Base-by-base conservation (phyloP, 345 rosid species). In the Lepidium sativum region DNA sequence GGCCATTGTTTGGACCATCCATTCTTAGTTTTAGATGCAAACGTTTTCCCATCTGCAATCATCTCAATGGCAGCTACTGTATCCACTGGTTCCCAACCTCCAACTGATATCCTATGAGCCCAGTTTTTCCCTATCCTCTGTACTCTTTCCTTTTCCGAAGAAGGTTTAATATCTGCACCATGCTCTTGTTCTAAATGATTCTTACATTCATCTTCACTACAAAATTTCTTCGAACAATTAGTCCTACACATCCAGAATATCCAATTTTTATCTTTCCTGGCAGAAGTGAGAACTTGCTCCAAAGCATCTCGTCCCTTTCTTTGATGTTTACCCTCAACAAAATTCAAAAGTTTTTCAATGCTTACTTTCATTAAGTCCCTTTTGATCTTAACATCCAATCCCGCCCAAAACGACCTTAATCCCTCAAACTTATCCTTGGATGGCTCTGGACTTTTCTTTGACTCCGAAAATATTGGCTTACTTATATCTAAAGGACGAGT, bases 81-180 rank as follows among this genome's bases (percentile, higher is more conserved):
- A 34, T 64, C 54, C 60, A 71, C 65, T 41, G 75, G 70, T 35
- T 71, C 60, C 75, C 70, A 71, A 5, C 10, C 17, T 14, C 39
- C 70, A 39, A 8, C 32, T 0, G 6, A 20, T 25, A 71, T 31
- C 69, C 27, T 71, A 5, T 37, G 42, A 63, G 44, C 44, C 75
- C 75, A 64, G 9, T 23, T 18, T 60, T 41, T 60, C 17, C 59
- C 68, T 42, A 32, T 60, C 54, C 31, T 42, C 12, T 40, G 17
- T n/a, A 21, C 59, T 23, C 4, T 10, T 34, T 1, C 9, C 33
- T 15, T 10, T 12, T 50, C 16, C n/a, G 8, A 4, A 17, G 7
- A 11, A 44, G 35, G 18, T n/a, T 31, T 48, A 47, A 63, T 44
- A 31, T 63, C 43, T n/a, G 56, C 64, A 14, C 0, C 60, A 27